Evolutionary conservation across 306 rosid species (phyloP), one percentile per base, ranked within the genome.

Genomic region (Crotalaria pallida): DNA sequence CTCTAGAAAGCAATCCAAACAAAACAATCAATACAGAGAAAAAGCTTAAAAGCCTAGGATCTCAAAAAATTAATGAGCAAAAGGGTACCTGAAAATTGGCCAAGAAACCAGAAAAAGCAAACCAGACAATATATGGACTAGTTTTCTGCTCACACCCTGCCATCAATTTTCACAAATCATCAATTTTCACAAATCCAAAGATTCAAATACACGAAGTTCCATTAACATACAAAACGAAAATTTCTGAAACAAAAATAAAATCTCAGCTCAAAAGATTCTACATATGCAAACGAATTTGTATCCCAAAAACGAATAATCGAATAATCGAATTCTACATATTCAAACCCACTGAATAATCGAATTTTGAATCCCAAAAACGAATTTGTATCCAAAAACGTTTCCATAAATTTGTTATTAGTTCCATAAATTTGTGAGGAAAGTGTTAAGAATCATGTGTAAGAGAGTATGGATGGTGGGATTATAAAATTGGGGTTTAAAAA

Each of bases 11-110:
- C n/a, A n/a, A 69, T 85, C 62, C 75, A 83, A 61, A 77, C 53
- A 65, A 57, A 73, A 26, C 51, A 77, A 69, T 63, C 19, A 62
- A 73, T 59, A 24, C 78, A 72, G 15, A 9, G 69, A 17, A 61
- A 57, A 33, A 56, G 12, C 24, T 36, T 17, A 61, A 57, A 33
- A 56, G 12, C 24, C 47, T 48, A 11, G 53, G 29, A 40, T 5
- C 60, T 49, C 11, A 67, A 27, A 12, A 21, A 49, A 18, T 29
- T 45, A 60, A 60, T 44, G 31, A 59, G 44, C 17, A 31, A 69
- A 12, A 47, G 64, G 27, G 15, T 84, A 91, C 97, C 97, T 88
- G 91, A 94, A 94, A 83, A 94, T 85, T 22, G 97, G 97, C 97
- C 97, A 91, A 17, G 96, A 78, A 80, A 82, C 65, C 58, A 84